A percentile compares a stretch with the other conserved stretches of the same genome.
These are phyloP conservation scores for Pueraria montana DNA, from an alignment of 306 rosid genomes.

Conservation along the genomic window DNA sequence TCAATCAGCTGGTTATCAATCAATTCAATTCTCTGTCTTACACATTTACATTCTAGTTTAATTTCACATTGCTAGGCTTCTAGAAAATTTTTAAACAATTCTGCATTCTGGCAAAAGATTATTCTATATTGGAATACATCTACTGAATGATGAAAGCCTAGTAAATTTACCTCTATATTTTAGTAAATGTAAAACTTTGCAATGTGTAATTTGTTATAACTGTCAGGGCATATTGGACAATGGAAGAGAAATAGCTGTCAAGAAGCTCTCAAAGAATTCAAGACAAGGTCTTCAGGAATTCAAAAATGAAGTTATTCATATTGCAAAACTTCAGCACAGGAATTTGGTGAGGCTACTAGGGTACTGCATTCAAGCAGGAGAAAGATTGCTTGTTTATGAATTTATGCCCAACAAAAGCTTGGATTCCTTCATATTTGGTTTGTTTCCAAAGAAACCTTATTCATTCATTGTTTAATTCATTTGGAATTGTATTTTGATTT, in stretches of 20 bases:
- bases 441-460: slow-evolving; percentile 20
- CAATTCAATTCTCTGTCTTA: no score
- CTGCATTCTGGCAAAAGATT: no score
- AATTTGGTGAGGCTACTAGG: slow-evolving; percentile 65
- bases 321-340: slow-evolving; percentile 67
- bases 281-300: slow-evolving; percentile 62
- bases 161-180: no score
- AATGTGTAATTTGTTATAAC: not conserved
- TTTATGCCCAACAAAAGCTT: slow-evolving; percentile 31
- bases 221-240: slow-evolving; percentile 55
- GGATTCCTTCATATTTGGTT: slow-evolving; percentile 52
- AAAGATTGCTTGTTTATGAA: slow-evolving; percentile 36
- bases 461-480: not conserved
- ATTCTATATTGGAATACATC: no score
- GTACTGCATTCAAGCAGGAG: slow-evolving; percentile 59
- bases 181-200: no score
- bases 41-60: no score
- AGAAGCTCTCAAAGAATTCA: slow-evolving; percentile 60
- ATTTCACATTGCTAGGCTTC: no score
- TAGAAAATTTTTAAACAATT: no score
- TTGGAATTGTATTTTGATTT: no score
- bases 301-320: slow-evolving; percentile 60
- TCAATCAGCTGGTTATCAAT: no score
- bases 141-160: no score
- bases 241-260: slow-evolving; percentile 64